These are phyloP conservation scores for Scedosporium aurantiacum DNA, from an alignment of 2,329 filamentous ascomycete species.

Conservation along the genomic window DNA sequence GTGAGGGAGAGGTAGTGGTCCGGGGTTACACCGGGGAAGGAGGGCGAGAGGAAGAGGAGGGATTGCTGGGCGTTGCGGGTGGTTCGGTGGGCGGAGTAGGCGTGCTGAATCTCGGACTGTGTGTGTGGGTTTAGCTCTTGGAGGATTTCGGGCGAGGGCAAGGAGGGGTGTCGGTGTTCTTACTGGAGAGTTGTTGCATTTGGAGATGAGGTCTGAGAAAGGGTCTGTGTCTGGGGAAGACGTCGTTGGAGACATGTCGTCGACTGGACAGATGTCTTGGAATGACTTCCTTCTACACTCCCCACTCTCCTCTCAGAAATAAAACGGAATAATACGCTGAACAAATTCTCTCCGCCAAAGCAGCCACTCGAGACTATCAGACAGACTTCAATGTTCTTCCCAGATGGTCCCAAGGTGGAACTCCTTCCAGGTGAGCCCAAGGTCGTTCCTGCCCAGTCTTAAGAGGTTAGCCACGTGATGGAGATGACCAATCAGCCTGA, in stretches of 20 bases:
- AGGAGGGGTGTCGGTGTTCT: slow-evolving; percentile 15
- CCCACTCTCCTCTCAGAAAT: too few species aligned
- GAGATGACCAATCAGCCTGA: too few species aligned
- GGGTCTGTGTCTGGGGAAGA: neutral
- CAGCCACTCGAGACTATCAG: too few species aligned
- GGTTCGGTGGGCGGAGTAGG: slow-evolving; percentile 64
- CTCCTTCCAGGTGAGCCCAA: too few species aligned
- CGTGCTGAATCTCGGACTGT: slow-evolving; percentile 52
- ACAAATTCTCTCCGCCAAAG: too few species aligned
- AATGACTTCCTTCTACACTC: too few species aligned
- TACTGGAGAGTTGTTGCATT: slow-evolving; percentile 58
- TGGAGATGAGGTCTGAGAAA: slow-evolving; percentile 51
- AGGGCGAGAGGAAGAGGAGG: slow-evolving; percentile 55
- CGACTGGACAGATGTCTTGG: neutral
- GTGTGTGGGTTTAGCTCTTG: neutral
- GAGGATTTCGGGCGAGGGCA: neutral
- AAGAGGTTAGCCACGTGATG: too few species aligned
- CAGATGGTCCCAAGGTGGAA: too few species aligned
- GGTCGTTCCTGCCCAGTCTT: too few species aligned
- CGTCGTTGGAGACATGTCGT: neutral
- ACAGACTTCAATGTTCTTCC: too few species aligned
- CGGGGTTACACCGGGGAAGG: slow-evolving; percentile 60
- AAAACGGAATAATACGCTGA: too few species aligned
- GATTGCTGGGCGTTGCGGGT: slow-evolving; percentile 68
- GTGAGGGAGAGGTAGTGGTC: slow-evolving; percentile 37